Base-by-base conservation (phyloP, 352 stramenopile species). In the Phytophthora kernoviae region DNA sequence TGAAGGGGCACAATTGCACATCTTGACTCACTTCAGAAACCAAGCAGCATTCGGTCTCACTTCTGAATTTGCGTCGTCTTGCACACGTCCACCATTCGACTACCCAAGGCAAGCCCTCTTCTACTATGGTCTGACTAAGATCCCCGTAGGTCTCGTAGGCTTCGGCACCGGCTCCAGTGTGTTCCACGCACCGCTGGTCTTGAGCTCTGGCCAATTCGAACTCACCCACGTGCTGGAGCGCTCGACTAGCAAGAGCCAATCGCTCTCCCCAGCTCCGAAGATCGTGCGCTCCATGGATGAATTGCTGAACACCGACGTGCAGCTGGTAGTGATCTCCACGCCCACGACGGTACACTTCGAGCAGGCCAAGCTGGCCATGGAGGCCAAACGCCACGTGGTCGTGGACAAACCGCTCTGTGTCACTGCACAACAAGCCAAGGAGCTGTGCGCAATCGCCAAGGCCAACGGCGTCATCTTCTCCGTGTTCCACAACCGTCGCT, bases 181-280 rank as follows among this genome's bases (percentile, higher is more conserved):
- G 39, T 92, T 92, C 70, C 83, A 92, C 55, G 75, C 80, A 47
- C 83, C 83, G 27, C 63, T 92, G 57, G 68, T 92, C 46, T 58
- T 81, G 57, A 88, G 78, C 60, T 80, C 69, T 12, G 70, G 67
- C 27, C 65, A 74, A 41, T 90, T 90, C 53, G 64, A 67, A n/a
- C 74, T 92, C 70, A 90, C 83, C 46, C 83, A 92, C 51, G 83
- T 92, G 54, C 62, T 92, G 39, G 83, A 92, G 61, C 83, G 83
- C 51, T 88, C 80, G 21, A 85, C 74, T 46, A 77, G 27, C 65
- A 88, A 86, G 68, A 92, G 83, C 62, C 58, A 64, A 33, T 52
- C 39, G 56, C 67, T 90, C 20, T 53, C 61, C 26, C 80, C 82
- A 1, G 37, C 56, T 14, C 78, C 80, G 11, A 68, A 60, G 39